These are phyloP conservation scores for Trichophyton benhamiae DNA, from an alignment of 2,329 filamentous ascomycete species.

Conservation along the genomic window DNA sequence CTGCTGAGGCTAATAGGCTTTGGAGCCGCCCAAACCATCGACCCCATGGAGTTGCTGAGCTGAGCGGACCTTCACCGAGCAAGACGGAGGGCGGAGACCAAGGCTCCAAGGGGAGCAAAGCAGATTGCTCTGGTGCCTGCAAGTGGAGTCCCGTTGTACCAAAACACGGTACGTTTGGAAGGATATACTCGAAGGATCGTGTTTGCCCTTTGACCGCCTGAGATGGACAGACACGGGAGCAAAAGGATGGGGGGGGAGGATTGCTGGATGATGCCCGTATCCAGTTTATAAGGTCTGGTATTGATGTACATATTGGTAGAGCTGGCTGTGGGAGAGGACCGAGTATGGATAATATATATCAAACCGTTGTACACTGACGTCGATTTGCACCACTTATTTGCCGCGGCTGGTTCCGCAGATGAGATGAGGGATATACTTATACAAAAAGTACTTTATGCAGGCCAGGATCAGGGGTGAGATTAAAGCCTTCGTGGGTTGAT, in stretches of 20 bases:
- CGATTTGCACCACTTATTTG: not conserved
- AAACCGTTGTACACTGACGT: not conserved
- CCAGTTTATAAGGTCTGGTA: too few relatives aligned
- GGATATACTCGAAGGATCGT: not conserved
- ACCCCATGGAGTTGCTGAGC: not conserved
- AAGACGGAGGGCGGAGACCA: not conserved
- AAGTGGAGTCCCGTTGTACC: too few relatives aligned
- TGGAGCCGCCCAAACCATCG: not conserved
- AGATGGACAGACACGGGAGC: not conserved
- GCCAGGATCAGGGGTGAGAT: not conserved
- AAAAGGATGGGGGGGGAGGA: too few relatives aligned
- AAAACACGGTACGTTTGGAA: not conserved
- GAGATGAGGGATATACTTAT: not conserved
- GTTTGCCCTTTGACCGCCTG: not conserved
- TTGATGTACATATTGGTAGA: too few relatives aligned
- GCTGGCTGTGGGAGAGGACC: too few relatives aligned
- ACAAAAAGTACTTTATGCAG: too few relatives aligned
- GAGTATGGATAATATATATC: not conserved
- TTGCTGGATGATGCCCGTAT: too few relatives aligned
- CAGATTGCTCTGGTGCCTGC: not conserved
- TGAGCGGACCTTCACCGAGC: slow-evolving; percentile 1
- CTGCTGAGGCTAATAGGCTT: not conserved
- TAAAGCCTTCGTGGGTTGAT: not conserved
- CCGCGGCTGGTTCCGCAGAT: not conserved
- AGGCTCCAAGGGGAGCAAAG: not conserved